Base-by-base conservation (phyloP, 1,284 basidiomycete genomes). In the Fereydounia khargensis region DNA sequence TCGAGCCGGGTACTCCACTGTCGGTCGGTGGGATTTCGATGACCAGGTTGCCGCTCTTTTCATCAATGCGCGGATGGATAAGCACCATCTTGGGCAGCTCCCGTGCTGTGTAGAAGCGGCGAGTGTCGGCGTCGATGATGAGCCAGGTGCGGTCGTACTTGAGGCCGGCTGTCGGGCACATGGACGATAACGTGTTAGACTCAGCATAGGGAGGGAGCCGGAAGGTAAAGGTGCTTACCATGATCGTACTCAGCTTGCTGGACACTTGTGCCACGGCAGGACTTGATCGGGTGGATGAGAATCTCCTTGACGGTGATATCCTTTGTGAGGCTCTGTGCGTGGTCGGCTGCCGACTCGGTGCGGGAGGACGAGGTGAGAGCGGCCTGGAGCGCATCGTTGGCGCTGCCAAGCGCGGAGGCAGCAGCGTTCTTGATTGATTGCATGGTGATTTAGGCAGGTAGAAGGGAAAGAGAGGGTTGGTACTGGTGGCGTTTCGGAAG, bases 241-340 rank as follows among this genome's bases (percentile, higher is more conserved):
- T 61, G 51, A 32, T 65, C 58, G 40, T 57, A 68, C 14, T 40
- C 32, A 1, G 63, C 54, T 27, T 54, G 38, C 14, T 53, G 39
- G 13, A 71, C 68, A 11, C 55, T 57, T 17, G 61, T 64, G 23
- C 66, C 66, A n/a, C 45, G 39, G 47, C 68, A 71, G 11, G 61
- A 65, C 31, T 71, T 71, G 60, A 71, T 71, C 16, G 68, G 68
- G 35, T 71, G 68, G 36, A 71, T 53, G 32, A 61, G 41, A 35
- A 61, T 56, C 39, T 61, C 34, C 10, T 40, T 32, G 30, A 61
- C 49, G 8, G 49, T 43, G 20, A 61, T 46, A 18, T 56, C 48
- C 20, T 65, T 65, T 38, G 47, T 37, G 38, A 56, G 52, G 9
- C 55, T 59, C 14, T 56, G 34, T 20, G 52, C 33, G 44, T 64